Evolutionary conservation across 768 basidiomycete species (phyloP).

Genomic region (Nidularia pulvinata): DNA sequence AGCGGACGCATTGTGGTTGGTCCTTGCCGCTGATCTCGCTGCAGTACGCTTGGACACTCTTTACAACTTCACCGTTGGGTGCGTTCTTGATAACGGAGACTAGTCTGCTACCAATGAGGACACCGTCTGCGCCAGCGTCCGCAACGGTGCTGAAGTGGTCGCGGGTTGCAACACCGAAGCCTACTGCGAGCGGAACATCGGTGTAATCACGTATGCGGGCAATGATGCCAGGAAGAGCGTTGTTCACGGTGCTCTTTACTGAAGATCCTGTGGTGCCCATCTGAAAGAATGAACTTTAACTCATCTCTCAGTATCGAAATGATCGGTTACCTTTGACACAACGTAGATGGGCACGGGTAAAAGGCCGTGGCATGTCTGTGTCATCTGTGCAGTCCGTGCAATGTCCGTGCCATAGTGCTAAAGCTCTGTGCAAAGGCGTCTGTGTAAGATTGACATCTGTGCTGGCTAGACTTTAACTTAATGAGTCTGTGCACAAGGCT

Average conservation of each 20-base stretch:
- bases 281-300: constrained; percentile 19
- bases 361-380: too few relatives aligned
- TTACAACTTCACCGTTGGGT: constrained; percentile 40
- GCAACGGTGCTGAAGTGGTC: constrained; percentile 87
- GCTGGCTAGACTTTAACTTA: too few relatives aligned
- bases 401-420: too few relatives aligned
- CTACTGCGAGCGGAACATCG: constrained; percentile 87
- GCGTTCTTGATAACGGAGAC: constrained; percentile 79
- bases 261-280: constrained; percentile 99
- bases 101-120: constrained; percentile 90
- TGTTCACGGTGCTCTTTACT: constrained; percentile 67
- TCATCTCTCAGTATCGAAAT: too few relatives aligned
- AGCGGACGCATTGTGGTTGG: constrained; percentile 29
- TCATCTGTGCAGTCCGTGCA: too few relatives aligned
- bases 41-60: constrained; percentile 73
- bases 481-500: too few relatives aligned
- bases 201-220: constrained; percentile 79
- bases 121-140: constrained; percentile 90
- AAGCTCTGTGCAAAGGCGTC: too few relatives aligned
- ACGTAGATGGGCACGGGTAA: too few relatives aligned
- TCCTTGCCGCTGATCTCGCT: constrained; percentile 57
- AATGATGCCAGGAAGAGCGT: constrained; percentile 80
- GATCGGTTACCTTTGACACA: too few relatives aligned
- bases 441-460: too few relatives aligned
- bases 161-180: constrained; percentile 93